phyloP scores from a whole-genome alignment of 2,329 filamentous ascomycete species.

The Magnaporthiopsis rhizophila region DNA sequence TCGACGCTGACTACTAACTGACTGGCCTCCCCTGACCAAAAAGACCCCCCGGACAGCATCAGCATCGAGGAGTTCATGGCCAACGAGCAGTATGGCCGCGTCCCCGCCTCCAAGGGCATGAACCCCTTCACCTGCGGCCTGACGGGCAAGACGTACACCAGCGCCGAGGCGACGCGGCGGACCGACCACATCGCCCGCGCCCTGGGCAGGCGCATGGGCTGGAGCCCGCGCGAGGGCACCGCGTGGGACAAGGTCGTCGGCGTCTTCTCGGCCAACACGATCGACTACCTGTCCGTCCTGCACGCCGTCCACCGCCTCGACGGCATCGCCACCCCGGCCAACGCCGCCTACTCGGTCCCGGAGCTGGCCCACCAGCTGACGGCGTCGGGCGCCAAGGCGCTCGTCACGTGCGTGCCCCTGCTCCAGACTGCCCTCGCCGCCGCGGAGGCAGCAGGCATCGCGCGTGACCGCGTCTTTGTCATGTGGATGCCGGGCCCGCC shows the following conservation, averaged over 20 bases:
- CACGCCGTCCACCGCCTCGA: constrained; percentile 48
- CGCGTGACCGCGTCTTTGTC: constrained; percentile 55
- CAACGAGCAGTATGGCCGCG: constrained; percentile 61
- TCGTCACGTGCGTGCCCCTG: constrained; percentile 63
- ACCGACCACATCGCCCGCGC: constrained; percentile 28
- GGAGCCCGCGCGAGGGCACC: constrained; percentile 58
- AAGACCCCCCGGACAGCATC: constrained; percentile 63
- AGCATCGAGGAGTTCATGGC: constrained; percentile 71
- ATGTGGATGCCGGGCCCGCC: constrained; percentile 50
- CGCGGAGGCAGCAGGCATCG: constrained; percentile 51
- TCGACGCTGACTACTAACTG: too few species aligned
- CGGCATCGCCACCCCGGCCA: constrained; percentile 58
- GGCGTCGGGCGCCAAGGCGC: constrained; percentile 53
- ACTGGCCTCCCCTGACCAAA: not conserved
- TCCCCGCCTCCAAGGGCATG: constrained; percentile 49
- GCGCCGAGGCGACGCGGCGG: constrained; percentile 10
- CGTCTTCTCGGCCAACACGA: constrained; percentile 65
- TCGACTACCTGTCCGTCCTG: constrained; percentile 53
- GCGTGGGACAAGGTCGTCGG: constrained; percentile 72
- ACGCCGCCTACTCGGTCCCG: constrained; percentile 57
- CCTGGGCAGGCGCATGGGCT: constrained; percentile 59
- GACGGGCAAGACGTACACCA: constrained; percentile 14
- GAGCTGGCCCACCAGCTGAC: constrained; percentile 62
- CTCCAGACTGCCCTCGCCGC: constrained; percentile 55
- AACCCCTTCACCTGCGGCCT: constrained; percentile 19